Evolutionary conservation across 78 protist genomes (phyloP).

Genomic region (slime mould (Dictyostelium discoideum)): dicty_2.7 NC_007088.5:4025501-4026000

Average conservation of each 20-base stretch:
- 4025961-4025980: background rate
- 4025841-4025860: background rate
- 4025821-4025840: slow-evolving; percentile 24
- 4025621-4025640: background rate
- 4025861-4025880: background rate
- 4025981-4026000: background rate
- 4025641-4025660: background rate
- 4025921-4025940: background rate
- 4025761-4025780: background rate
- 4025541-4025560: background rate
- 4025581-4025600: background rate
- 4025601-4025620: background rate
- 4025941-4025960: too few relatives aligned
- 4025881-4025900: background rate
- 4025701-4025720: background rate
- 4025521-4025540: background rate
- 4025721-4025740: background rate
- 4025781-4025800: background rate
- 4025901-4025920: background rate
- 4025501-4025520: background rate
- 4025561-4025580: background rate
- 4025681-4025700: background rate
- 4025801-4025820: background rate
- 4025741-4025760: background rate
- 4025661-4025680: background rate